Evolutionary conservation across 768 basidiomycete species (phyloP).

Genomic region (Mycena albidolilacea): DNA sequence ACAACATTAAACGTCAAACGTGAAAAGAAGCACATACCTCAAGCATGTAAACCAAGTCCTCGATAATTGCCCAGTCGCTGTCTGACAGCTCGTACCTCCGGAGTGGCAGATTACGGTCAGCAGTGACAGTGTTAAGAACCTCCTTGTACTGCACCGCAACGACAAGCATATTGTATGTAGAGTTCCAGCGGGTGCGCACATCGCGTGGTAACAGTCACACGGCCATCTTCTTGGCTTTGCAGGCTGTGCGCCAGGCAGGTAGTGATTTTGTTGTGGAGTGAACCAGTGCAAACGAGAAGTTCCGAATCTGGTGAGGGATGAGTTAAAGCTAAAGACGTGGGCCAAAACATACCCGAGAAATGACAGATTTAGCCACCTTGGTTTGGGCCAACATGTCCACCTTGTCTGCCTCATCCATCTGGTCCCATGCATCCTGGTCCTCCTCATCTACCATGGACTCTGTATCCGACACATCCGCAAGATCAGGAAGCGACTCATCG

Average conservation of each 20-base stretch:
- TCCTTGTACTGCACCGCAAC: conserved; percentile 28
- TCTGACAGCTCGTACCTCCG: neutral
- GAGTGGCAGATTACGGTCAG: neutral
- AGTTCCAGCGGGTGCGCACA: conserved; percentile 55
- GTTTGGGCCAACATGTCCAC: neutral
- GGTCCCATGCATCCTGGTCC: neutral
- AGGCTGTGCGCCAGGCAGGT: conserved; percentile 45
- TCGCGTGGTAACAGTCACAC: conserved; percentile 49
- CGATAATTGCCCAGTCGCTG: neutral
- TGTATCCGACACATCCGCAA: neutral
- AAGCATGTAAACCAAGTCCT: neutral
- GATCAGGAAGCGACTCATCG: neutral
- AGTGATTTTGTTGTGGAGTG: conserved; percentile 50
- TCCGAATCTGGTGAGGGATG: conserved; percentile 37
- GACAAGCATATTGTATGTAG: conserved; percentile 50
- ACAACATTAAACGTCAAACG: neutral
- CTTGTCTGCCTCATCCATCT: neutral
- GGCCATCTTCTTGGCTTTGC: conserved; percentile 16
- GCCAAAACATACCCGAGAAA: neutral
- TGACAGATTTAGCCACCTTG: neutral
- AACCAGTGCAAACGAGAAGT: conserved; percentile 43
- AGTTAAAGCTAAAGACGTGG: neutral
- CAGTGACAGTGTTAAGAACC: neutral
- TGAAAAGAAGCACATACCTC: neutral
- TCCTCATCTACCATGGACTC: neutral